Evolutionary conservation across 352 stramenopile genomes (phyloP).

Genomic region (Saprolegnia diclina): DNA sequence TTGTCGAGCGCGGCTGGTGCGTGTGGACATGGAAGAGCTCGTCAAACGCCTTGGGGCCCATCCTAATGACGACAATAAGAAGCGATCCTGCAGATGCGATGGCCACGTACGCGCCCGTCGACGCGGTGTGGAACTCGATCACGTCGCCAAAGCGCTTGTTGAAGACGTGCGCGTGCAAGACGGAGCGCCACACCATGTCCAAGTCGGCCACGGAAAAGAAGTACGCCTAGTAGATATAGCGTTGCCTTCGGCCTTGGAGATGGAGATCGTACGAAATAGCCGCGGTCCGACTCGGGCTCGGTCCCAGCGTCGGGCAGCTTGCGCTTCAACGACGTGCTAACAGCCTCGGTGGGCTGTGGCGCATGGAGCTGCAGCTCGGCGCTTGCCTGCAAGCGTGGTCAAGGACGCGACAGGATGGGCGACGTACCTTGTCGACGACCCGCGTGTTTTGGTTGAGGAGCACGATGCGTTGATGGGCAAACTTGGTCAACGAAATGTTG

Average conservation of each 20-base stretch:
- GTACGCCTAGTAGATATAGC: conserved; percentile 47
- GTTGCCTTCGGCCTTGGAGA: no score
- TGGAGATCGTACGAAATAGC: conserved; percentile 17
- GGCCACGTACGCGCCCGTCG: conserved; percentile 9
- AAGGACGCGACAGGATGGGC: no score
- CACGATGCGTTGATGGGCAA: conserved; percentile 49
- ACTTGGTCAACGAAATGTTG: conserved; percentile 61
- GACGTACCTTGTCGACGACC: conserved; percentile 42
- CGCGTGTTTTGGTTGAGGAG: conserved; percentile 45
- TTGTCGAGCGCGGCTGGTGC: conserved; percentile 32
- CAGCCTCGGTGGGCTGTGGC: neutral
- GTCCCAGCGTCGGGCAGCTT: conserved; percentile 6
- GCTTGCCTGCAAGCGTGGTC: conserved; percentile 4
- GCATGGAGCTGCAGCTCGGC: conserved; percentile 7
- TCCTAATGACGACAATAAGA: neutral
- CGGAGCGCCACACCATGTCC: conserved; percentile 54
- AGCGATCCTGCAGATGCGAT: no score
- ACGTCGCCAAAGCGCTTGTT: conserved; percentile 51
- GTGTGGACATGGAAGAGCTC: conserved; percentile 71
- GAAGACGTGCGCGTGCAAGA: conserved; percentile 59
- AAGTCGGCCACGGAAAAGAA: conserved; percentile 52
- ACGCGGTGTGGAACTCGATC: conserved; percentile 59
- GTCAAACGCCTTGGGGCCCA: conserved; percentile 48
- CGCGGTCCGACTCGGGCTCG: neutral
- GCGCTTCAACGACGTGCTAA: neutral